Conservation (phyloP, 176 grass and related monocot species). For the Triticum dicoccoides region DNA sequence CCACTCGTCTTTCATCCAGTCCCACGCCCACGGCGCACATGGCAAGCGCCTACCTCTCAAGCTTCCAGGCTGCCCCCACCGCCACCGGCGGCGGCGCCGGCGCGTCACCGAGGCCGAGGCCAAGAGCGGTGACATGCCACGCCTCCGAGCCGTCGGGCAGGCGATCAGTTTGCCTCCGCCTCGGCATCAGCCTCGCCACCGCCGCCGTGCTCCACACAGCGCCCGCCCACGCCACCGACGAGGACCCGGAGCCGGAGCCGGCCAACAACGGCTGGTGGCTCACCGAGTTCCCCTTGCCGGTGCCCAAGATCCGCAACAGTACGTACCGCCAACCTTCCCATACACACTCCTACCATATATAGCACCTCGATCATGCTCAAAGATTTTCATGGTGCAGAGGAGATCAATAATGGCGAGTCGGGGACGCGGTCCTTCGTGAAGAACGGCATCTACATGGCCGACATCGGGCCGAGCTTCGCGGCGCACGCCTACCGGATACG, state of each 20-base stretch:
- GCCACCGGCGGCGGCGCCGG: neutral
- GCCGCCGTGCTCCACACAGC: slow-evolving; percentile 26
- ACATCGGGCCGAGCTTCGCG: slow-evolving; percentile 55
- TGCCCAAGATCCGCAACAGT: slow-evolving; percentile 58
- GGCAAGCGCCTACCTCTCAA: neutral
- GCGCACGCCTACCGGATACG: slow-evolving; percentile 64
- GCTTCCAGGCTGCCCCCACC: neutral
- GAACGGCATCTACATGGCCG: slow-evolving; percentile 72
- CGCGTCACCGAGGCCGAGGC: neutral
- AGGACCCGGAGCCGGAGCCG: slow-evolving; percentile 30
- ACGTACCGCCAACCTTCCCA: neutral
- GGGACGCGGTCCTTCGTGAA: slow-evolving; percentile 68
- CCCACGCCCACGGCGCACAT: neutral
- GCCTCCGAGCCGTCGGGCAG: neutral
- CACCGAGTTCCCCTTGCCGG: slow-evolving; percentile 61
- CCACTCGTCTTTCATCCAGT: neutral
- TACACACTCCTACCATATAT: no score
- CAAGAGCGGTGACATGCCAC: neutral
- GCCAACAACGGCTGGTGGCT: slow-evolving; percentile 86
- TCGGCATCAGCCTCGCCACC: slow-evolving; percentile 34
- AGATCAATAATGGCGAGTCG: slow-evolving; percentile 58
- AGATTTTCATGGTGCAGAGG: slow-evolving; percentile 32
- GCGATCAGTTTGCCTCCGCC: slow-evolving; percentile 3
- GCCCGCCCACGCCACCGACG: slow-evolving; percentile 19
- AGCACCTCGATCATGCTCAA: no score